Evolutionary conservation across 768 basidiomycete genomes (phyloP).

Genomic region (Xerocomellus intermedius): DNA sequence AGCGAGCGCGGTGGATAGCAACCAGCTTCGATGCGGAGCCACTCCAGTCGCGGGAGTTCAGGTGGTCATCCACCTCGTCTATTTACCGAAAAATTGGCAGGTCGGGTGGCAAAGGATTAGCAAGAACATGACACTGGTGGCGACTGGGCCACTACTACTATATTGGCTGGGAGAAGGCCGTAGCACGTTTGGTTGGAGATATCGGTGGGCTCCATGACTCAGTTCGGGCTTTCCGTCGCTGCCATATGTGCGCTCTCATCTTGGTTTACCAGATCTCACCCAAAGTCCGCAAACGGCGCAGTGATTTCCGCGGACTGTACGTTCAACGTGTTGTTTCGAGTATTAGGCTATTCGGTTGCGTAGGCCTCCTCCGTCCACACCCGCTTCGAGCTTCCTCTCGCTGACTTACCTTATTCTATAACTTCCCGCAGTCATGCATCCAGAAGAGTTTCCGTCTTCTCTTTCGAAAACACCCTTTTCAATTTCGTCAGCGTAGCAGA

Average conservation of each 20-base stretch:
- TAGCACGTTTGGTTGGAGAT: neutral
- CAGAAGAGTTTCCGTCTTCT: conserved; percentile 9
- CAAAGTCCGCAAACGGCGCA: conserved; percentile 22
- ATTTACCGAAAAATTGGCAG: neutral
- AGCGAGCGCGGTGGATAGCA: conserved; percentile 14
- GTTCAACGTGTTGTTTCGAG: conserved; percentile 24
- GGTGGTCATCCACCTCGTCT: neutral
- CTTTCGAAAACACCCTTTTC: conserved; percentile 8
- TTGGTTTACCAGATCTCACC: conserved; percentile 23
- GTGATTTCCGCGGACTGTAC: conserved; percentile 34
- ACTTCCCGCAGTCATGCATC: conserved; percentile 12
- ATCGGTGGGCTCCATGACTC: neutral
- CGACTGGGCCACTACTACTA: neutral
- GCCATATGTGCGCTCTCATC: conserved; percentile 8
- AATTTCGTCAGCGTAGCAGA: conserved; percentile 1
- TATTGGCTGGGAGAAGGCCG: neutral
- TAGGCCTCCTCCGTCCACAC: conserved; percentile 12
- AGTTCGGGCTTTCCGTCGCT: neutral
- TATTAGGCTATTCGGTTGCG: conserved; percentile 23
- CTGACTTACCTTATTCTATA: conserved; percentile 16
- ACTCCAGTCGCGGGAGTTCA: conserved; percentile 2
- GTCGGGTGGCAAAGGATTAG: conserved; percentile 1
- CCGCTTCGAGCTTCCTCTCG: conserved; percentile 11
- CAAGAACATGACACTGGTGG: neutral
- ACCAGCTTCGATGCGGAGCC: conserved; percentile 19